Evolutionary conservation across 495 filamentous ascomycete species (phyloP).

Genomic region (Trichoderma reesei): DNA sequence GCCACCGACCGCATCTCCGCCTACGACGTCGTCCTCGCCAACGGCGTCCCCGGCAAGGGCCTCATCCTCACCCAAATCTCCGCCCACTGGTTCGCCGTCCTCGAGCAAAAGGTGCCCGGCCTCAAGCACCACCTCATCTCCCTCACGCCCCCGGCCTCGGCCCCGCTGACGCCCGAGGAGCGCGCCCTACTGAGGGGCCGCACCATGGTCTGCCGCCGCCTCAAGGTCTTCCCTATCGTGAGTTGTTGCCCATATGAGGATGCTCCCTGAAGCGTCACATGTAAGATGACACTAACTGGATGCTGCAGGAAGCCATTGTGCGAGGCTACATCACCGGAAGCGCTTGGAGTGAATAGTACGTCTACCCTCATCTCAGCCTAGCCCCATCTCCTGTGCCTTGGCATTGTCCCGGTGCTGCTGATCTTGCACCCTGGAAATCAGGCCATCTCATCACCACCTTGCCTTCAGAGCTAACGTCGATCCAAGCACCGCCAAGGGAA

Average conservation of each 20-base stretch:
- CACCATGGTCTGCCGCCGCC: conserved; percentile 72
- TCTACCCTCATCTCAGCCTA: neutral
- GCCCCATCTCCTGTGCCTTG: neutral
- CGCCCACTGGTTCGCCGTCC: conserved; percentile 74
- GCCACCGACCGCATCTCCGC: conserved; percentile 90
- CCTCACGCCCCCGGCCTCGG: conserved; percentile 51
- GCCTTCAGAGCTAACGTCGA: no score
- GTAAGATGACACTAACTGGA: neutral
- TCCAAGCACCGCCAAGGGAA: conserved; percentile 34
- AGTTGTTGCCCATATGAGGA: neutral
- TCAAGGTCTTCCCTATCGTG: conserved; percentile 66
- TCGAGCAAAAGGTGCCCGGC: conserved; percentile 52
- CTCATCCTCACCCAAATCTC: conserved; percentile 75
- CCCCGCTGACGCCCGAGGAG: conserved; percentile 32
- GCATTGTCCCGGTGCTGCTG: neutral
- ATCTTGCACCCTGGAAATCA: neutral
- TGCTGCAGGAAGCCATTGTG: conserved; percentile 42
- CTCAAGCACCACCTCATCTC: conserved; percentile 71
- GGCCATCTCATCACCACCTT: neutral
- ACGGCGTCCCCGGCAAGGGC: conserved; percentile 82
- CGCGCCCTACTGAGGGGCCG: conserved; percentile 50
- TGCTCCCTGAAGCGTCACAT: no score
- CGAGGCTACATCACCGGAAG: conserved; percentile 91
- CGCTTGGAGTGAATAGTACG: conserved; percentile 70
- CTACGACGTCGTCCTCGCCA: conserved; percentile 85